Base-by-base conservation (phyloP, 371 early-diverging fungal genomes). In the Rhizopus stolonifer region DNA sequence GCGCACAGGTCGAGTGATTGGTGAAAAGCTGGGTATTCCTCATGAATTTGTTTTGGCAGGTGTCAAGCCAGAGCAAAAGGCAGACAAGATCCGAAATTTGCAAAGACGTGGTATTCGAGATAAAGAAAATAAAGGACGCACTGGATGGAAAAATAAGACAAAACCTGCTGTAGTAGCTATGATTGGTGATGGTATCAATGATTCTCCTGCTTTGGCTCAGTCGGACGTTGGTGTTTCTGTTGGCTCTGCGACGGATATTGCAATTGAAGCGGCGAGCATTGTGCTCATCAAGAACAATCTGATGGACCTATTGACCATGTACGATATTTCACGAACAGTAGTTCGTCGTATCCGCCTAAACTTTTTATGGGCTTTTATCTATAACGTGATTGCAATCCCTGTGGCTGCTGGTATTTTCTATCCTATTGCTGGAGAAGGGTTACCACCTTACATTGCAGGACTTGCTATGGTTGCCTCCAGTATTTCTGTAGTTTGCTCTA, bases 181-280 rank as follows among this genome's bases (percentile, higher is more conserved):
- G 94, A 87, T 95, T 15, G 99, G 99, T 23, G 98, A 97, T 71
- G 98, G 98, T 13, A 94, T 94, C 63, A 97, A 95, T 61, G 98
- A 95, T 71, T 87, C 93, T 1, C 89, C 91, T 26, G 96, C 96
- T 0, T 70, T 97, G 4, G 92, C 90, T 14, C 87, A 85, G 63
- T 87, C 95, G 4, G 90, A 93, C 67, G 83, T 95, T 11, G 94
- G 64, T 57, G 53, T 65, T 24, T 60, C 94, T 18, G 79, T 95
- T 13, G 87, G 89, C 7, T 82, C 85, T 4, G 92, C 90, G 4
- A 89, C 91, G 0, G 92, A 91, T 56, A 80, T 91, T 58, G 91
- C 91, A 6, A 85, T 88, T 44, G 88, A 90, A 63, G 82, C 92
- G 3, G 89, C 91, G 1, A 78, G 83, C 34, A 84, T 86, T 42